Conservation (phyloP, 345 rosid species). For the Barbarea vulgaris region DNA sequence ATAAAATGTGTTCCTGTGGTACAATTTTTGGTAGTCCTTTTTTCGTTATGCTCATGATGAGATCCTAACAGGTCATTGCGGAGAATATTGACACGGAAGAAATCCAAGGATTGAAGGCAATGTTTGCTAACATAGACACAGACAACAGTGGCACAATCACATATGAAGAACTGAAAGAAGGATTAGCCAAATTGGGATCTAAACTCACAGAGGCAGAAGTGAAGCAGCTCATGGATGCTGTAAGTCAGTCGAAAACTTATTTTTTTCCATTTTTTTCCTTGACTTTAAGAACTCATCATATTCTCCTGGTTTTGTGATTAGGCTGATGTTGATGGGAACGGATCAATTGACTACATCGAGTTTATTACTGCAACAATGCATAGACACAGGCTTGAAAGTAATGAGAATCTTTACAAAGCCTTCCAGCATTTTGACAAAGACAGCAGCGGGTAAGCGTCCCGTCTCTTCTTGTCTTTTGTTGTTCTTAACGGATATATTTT, state of each 20-base stretch:
- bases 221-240: conserved; percentile 92
- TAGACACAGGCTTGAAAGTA: conserved; percentile 78
- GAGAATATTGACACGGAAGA: conserved; percentile 82
- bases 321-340: conserved; percentile 98
- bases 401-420: conserved; percentile 84
- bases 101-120: conserved; percentile 76
- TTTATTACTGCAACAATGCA: conserved; percentile 95
- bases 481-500: not conserved
- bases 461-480: not conserved
- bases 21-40: not conserved
- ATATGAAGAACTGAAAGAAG: conserved; percentile 81
- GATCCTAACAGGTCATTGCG: conserved; percentile 66
- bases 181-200: conserved; percentile 88
- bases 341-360: conserved; percentile 90
- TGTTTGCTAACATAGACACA: conserved; percentile 88
- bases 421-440: conserved; percentile 95
- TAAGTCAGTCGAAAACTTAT: conserved; percentile 40
- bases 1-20: conserved; percentile 6
- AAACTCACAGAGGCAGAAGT: conserved; percentile 86
- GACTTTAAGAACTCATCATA: not conserved
- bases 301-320: conserved; percentile 30
- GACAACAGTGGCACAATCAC: conserved; percentile 91
- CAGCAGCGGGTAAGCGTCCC: conserved; percentile 65
- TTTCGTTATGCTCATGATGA: not conserved
- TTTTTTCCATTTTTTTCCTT: not conserved